A percentile compares a stretch with the other conserved stretches of the same genome.
phyloP scores from a whole-genome alignment of 2,329 filamentous ascomycete genomes.

The Exophiala bonariae region DNA sequence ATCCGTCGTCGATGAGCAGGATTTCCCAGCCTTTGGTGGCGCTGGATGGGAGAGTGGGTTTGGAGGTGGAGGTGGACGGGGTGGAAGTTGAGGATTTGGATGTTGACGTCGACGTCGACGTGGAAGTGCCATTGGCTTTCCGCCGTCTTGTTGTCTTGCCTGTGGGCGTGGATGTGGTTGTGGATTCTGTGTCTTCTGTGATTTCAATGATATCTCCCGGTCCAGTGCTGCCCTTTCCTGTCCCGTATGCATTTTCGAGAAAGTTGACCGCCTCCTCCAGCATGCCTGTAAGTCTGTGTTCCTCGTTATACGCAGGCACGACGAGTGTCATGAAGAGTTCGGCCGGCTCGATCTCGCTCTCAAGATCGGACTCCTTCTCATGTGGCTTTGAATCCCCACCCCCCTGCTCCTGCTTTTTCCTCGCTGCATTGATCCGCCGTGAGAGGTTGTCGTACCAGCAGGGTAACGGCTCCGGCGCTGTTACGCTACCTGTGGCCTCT shows the following conservation, averaged over 20 bases:
- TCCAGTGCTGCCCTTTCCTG: slow-evolving; percentile 34
- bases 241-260: slow-evolving; percentile 74
- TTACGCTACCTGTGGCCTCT: slow-evolving; percentile 61
- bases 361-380: slow-evolving; percentile 33
- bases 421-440: slow-evolving; percentile 50
- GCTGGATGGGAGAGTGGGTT: slow-evolving; percentile 63
- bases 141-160: slow-evolving; percentile 34
- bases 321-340: slow-evolving; percentile 89
- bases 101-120: slow-evolving; percentile 67
- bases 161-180: slow-evolving; percentile 32
- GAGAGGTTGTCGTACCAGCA: slow-evolving; percentile 85
- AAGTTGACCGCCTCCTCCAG: slow-evolving; percentile 88
- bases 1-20: slow-evolving; percentile 86
- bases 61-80: slow-evolving; percentile 66
- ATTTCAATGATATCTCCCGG: slow-evolving; percentile 1
- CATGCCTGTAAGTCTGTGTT: slow-evolving; percentile 77
- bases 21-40: slow-evolving; percentile 77
- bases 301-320: slow-evolving; percentile 94
- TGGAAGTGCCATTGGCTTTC: slow-evolving; percentile 30
- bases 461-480: slow-evolving; percentile 60
- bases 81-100: slow-evolving; percentile 62
- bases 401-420: slow-evolving; percentile 32
- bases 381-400: no score
- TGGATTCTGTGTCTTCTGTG: slow-evolving; percentile 68
- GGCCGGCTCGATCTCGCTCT: slow-evolving; percentile 65